phyloP scores from a whole-genome alignment of 352 stramenopile species.

The Globisporangium spinosum region DNA sequence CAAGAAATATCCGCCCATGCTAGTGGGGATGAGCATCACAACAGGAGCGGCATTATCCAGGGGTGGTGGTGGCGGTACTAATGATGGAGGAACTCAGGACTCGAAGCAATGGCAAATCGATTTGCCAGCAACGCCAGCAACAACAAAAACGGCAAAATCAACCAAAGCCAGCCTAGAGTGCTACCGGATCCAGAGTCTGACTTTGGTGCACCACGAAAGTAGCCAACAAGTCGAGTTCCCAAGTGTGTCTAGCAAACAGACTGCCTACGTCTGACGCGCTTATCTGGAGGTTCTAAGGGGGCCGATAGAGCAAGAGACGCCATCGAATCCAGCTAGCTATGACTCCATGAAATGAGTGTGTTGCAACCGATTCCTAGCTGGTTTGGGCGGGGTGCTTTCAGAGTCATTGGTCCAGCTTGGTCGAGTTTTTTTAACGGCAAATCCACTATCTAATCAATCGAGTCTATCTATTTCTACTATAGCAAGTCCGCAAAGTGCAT shows the following conservation, averaged over 20 bases:
- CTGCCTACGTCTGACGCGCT: neutral
- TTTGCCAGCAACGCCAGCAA: neutral
- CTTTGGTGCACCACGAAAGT: neutral
- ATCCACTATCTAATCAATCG: too few species aligned
- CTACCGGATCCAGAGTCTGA: neutral
- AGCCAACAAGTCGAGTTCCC: neutral
- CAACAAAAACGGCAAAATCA: neutral
- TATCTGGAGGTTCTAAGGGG: too few species aligned
- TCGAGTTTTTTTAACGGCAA: too few species aligned
- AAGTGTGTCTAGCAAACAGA: neutral
- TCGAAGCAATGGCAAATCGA: neutral
- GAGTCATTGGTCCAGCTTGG: too few species aligned
- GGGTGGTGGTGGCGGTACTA: neutral
- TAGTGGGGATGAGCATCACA: constrained; percentile 19
- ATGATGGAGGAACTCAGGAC: neutral
- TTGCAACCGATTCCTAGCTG: too few species aligned
- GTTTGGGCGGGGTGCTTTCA: too few species aligned
- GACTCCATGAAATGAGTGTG: too few species aligned
- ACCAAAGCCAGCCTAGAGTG: neutral
- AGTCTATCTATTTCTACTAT: too few species aligned
- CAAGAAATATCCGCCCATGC: constrained; percentile 10
- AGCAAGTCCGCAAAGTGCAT: too few species aligned
- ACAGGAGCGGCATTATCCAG: neutral
- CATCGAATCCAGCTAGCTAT: too few species aligned
- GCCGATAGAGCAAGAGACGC: too few species aligned